Percentiles rank a stretch among this genome's conserved stretches.
Conservation (phyloP, 495 filamentous ascomycete genomes). For the Trichoderma virens region DNA sequence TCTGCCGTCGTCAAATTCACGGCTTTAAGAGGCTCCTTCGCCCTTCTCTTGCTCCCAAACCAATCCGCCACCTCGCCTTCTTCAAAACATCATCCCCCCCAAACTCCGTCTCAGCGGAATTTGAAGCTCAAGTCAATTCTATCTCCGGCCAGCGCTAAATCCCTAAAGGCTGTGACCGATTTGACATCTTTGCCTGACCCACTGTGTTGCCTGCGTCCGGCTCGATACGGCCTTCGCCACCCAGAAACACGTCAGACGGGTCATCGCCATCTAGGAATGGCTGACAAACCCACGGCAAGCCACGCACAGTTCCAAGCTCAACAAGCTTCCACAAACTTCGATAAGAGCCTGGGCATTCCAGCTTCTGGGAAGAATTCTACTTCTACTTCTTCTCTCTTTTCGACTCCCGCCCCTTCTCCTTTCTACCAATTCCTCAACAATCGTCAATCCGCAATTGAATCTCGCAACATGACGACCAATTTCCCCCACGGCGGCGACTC, state of each 20-base stretch:
- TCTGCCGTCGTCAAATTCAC: background rate
- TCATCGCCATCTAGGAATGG: constrained; percentile 11
- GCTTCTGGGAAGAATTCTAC: background rate
- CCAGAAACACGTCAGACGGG: constrained; percentile 8
- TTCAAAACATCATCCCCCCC: background rate
- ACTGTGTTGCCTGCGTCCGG: constrained; percentile 5
- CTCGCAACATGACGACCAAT: background rate
- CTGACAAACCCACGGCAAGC: constrained; percentile 11
- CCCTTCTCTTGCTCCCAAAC: background rate
- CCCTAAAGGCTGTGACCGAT: constrained; percentile 3
- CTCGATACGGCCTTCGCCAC: constrained; percentile 8
- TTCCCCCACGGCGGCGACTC: background rate
- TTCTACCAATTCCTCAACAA: background rate
- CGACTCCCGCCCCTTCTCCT: background rate
- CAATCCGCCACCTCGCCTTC: background rate
- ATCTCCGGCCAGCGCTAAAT: constrained; percentile 5
- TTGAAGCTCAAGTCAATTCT: background rate
- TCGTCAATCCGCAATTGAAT: background rate
- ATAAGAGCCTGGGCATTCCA: background rate
- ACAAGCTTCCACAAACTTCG: constrained; percentile 6
- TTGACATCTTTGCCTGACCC: background rate
- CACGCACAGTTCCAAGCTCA: constrained; percentile 2
- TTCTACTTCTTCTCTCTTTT: background rate
- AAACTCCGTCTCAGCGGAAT: background rate
- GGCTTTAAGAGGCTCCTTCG: background rate